Conservation (phyloP, 1,284 basidiomycete genomes). For the Butyriboletus appendiculatus region DNA sequence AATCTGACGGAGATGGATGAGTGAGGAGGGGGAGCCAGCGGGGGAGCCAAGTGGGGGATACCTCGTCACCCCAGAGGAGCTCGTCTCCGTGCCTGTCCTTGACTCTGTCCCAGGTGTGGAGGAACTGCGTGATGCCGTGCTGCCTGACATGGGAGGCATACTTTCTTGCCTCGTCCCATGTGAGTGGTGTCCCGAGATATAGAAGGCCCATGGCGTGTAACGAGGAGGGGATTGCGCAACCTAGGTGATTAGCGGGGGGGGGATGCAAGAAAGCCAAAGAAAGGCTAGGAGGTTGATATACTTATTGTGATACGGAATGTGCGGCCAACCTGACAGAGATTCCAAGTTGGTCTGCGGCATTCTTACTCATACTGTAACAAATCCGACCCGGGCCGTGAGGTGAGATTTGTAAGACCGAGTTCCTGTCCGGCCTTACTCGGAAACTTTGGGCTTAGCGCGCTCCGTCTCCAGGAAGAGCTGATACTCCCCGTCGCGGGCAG, state of each 20-base stretch:
- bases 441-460: too few species aligned
- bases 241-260: neutral
- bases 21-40: slow-evolving; percentile 2
- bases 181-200: slow-evolving; percentile 91
- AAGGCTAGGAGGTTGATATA: too few species aligned
- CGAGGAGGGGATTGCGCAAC: slow-evolving; percentile 13
- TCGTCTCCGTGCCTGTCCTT: slow-evolving; percentile 93
- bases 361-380: slow-evolving; percentile 18
- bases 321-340: neutral
- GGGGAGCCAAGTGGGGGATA: slow-evolving; percentile 35
- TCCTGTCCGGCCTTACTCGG: too few species aligned
- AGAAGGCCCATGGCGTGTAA: slow-evolving; percentile 82
- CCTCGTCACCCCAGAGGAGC: slow-evolving; percentile 99
- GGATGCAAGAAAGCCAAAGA: too few species aligned
- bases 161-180: slow-evolving; percentile 89
- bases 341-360: neutral
- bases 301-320: too few species aligned
- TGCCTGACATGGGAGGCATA: slow-evolving; percentile 89
- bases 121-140: slow-evolving; percentile 95
- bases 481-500: too few species aligned
- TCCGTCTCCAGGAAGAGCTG: neutral
- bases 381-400: neutral
- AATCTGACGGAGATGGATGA: slow-evolving; percentile 52
- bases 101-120: slow-evolving; percentile 89
- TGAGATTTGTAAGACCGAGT: slow-evolving; percentile 3